Conservation (phyloP, 2,329 filamentous ascomycete species). For the Pseudogymnoascus sp. region DNA sequence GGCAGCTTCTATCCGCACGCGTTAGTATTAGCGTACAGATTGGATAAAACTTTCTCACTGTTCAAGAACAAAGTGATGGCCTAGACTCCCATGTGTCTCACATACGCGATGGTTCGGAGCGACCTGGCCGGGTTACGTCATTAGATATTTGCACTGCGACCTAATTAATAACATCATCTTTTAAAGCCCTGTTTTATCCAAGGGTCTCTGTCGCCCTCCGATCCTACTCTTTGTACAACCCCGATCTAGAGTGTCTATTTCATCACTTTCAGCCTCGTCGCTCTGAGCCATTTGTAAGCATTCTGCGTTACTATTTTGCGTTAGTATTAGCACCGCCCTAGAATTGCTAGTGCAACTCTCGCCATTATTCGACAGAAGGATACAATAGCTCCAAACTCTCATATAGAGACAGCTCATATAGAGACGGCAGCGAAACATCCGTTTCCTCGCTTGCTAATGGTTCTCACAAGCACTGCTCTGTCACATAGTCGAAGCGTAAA, state of each 20-base stretch:
- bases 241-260: neutral
- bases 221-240: neutral
- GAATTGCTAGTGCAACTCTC: neutral
- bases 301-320: neutral
- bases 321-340: neutral
- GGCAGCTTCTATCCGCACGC: neutral
- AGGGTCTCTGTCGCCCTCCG: neutral
- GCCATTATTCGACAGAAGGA: neutral
- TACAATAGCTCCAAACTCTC: neutral
- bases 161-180: neutral
- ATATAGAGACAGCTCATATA: neutral
- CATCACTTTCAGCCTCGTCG: neutral
- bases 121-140: neutral
- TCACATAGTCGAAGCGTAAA: neutral
- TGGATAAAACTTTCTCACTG: neutral
- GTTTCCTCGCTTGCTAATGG: neutral
- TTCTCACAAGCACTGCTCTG: neutral
- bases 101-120: neutral
- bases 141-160: neutral
- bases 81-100: neutral
- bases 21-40: neutral
- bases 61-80: neutral
- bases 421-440: neutral
- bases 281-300: neutral
- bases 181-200: neutral